Evolutionary conservation across 2,329 filamentous ascomycete species (phyloP).

Genomic region (Ceratocystiopsis sp.): DNA sequence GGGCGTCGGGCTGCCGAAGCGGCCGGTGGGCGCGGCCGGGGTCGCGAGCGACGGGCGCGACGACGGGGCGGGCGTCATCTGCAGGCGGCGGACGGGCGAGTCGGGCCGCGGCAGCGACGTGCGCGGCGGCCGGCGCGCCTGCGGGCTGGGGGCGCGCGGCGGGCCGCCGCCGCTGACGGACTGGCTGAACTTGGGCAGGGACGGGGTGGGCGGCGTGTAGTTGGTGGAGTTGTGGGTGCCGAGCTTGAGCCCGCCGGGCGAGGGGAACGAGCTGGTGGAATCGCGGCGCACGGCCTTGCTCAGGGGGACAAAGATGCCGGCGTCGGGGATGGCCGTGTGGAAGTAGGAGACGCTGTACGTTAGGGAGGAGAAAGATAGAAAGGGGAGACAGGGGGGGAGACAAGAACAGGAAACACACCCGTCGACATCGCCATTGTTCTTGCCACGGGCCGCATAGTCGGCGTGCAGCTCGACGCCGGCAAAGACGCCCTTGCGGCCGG

Average conservation of each 20-base stretch:
- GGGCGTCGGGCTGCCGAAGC: conserved; percentile 46
- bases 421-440: conserved; percentile 93
- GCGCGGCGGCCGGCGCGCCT: conserved; percentile 47
- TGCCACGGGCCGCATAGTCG: conserved; percentile 68
- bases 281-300: conserved; percentile 59
- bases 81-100: conserved; percentile 59
- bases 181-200: conserved; percentile 68
- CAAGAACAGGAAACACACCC: conserved; percentile 39
- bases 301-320: conserved; percentile 86
- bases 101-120: conserved; percentile 76
- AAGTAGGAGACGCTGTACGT: conserved; percentile 55
- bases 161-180: conserved; percentile 49
- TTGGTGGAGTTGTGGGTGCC: conserved; percentile 40
- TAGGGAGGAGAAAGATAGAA: conserved; percentile 1
- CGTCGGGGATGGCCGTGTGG: conserved; percentile 54
- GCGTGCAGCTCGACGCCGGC: conserved; percentile 76
- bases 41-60: conserved; percentile 40
- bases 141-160: conserved; percentile 52
- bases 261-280: conserved; percentile 7
- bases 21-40: conserved; percentile 32
- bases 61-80: conserved; percentile 39
- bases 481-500: conserved; percentile 80
- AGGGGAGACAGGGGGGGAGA: conserved; percentile 2
- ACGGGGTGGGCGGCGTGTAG: conserved; percentile 47
- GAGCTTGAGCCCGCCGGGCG: conserved; percentile 30